A percentile compares a stretch with the other conserved stretches of the same genome.
Conservation (phyloP, 148 eudicot genomes). For the Pouteria glomerata region DNA sequence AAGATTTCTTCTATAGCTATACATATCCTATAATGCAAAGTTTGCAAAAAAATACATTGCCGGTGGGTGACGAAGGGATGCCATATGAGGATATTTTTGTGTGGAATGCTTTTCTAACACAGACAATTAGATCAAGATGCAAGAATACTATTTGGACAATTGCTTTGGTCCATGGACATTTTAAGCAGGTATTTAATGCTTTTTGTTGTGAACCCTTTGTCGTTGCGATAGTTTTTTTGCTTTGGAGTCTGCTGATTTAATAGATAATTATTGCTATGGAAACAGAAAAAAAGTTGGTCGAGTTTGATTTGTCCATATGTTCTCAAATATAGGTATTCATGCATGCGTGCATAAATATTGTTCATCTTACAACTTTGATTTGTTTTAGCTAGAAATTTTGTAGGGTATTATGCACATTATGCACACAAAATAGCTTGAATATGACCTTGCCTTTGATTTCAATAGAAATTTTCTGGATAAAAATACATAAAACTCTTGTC, state of each 20-base stretch:
- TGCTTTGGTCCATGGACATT: conserved; percentile 68
- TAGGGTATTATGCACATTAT: not conserved
- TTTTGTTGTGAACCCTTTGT: not conserved
- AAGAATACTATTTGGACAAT: conserved; percentile 67
- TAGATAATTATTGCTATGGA: not conserved
- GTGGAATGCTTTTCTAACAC: conserved; percentile 88
- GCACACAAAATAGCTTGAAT: not conserved
- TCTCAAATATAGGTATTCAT: no score
- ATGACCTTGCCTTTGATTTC: not conserved
- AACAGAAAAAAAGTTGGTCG: not conserved
- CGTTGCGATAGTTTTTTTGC: conserved; percentile 4
- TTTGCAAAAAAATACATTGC: conserved; percentile 81
- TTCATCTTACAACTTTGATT: not conserved
- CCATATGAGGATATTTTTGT: conserved; percentile 85
- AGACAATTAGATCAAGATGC: conserved; percentile 57
- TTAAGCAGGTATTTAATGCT: conserved; percentile 65
- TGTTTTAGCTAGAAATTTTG: not conserved
- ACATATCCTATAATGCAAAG: conserved; percentile 95
- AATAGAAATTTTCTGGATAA: no score
- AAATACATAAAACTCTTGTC: not conserved
- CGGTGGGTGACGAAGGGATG: conserved; percentile 61
- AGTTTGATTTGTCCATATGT: no score
- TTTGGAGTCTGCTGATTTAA: not conserved
- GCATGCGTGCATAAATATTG: not conserved
- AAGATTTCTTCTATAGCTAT: conserved; percentile 97